Base-by-base conservation (phyloP, 1,284 basidiomycete genomes). In the Naganishia liquefaciens region DNA sequence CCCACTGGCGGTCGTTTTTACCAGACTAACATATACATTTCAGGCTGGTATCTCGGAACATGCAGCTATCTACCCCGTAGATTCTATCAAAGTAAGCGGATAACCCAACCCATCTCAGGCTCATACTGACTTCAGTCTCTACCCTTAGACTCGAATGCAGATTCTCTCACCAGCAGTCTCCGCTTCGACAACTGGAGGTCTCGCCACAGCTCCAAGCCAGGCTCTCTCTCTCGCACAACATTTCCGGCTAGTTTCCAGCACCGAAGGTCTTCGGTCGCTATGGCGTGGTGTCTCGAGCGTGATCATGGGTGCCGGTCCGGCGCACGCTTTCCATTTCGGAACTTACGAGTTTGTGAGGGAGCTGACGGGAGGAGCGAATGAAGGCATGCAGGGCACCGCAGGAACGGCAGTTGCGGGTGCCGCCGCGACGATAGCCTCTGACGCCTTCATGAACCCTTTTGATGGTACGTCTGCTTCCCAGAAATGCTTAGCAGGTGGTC, bases 361-460 rank as follows among this genome's bases (percentile, higher is more conserved):
- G 74, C 79, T 93, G 30, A 88, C 87, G 53, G 96, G 95, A 25
- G 95, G 94, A 3, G 63, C 73, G 51, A 71, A 72, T 11, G 77
- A 78, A 51, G 78, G 78, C 28, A 73, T 75, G 74, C 66, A 68
- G 49, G 78, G 76, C 25, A 76, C 77, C 0, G 74, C 68, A 5
- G 77, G 76, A 1, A 80, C 78, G 89, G 94, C 94, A 21, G 75
- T 95, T 28, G 96, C 96, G 30, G 96, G 96, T 70, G 95, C 93
- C 61, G 86, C 88, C 1, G 96, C 96, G 0, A 98, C 95, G 23
- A 90, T 96, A 72, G 90, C 93, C 2, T 90, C 90, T 65, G 96
- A 99, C 81, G 95, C 95, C 9, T 83, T 99, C 66, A 99, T 99
- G 96, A 99, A 99, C 79, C 96, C 96, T 3, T 99, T 99, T 76